A percentile compares a stretch with the other conserved stretches of the same genome.
phyloP scores from a whole-genome alignment of 2,329 filamentous ascomycete species.

The Arthroderma sp. region DNA sequence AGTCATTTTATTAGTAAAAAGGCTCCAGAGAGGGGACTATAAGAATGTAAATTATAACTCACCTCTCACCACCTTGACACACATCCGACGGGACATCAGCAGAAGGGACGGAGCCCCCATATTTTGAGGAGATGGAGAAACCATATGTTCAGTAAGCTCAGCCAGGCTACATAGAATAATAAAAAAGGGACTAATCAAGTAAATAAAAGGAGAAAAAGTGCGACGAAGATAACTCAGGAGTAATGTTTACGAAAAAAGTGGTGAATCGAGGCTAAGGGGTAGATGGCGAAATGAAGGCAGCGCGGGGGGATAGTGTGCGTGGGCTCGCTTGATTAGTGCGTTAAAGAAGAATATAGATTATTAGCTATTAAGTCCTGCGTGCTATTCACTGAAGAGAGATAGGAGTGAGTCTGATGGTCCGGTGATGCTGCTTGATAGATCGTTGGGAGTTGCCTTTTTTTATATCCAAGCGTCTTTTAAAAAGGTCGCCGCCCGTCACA shows the following conservation, averaged over 20 bases:
- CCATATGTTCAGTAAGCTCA: neutral
- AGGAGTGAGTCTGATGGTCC: no score
- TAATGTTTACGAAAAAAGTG: neutral
- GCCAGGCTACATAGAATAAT: neutral
- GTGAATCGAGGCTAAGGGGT: neutral
- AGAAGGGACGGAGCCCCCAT: constrained; percentile 28
- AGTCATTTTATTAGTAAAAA: constrained; percentile 3
- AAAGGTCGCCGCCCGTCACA: no score
- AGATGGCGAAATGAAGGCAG: no score
- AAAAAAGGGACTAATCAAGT: neutral
- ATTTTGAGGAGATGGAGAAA: neutral
- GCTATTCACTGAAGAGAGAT: no score
- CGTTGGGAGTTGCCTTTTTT: no score
- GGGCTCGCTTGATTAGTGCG: no score
- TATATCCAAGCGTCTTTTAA: no score
- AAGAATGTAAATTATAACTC: constrained; percentile 10
- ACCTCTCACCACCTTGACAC: constrained; percentile 30
- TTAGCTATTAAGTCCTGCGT: no score
- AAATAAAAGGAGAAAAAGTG: neutral
- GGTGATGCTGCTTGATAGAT: no score
- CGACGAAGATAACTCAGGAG: neutral
- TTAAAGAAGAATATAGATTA: no score
- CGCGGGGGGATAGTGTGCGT: no score
- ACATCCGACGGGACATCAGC: constrained; percentile 26
- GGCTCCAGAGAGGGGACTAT: neutral